These are phyloP conservation scores for Orbilia quercus DNA, from an alignment of 2,329 filamentous ascomycete species.

Conservation along the genomic window DNA sequence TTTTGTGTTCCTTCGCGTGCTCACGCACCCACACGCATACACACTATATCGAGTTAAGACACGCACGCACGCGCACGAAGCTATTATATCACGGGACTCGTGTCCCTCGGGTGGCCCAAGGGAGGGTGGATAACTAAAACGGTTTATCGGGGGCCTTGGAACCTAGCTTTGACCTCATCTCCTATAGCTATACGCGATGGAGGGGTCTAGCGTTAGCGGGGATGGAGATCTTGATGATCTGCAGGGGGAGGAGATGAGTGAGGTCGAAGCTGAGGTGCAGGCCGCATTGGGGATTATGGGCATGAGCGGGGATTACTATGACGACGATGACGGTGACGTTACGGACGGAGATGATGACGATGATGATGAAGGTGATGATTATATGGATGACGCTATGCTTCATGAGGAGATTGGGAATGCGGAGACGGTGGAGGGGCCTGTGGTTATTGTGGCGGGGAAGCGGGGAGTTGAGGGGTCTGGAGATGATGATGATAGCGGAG, in stretches of 20 bases:
- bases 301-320: not conserved
- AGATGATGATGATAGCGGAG: not conserved
- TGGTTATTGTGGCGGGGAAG: slow-evolving; percentile 39
- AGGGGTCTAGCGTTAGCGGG: slow-evolving; percentile 4
- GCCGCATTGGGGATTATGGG: slow-evolving; percentile 2
- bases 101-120: no score
- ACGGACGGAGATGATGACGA: slow-evolving; percentile 7
- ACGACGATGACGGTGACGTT: slow-evolving; percentile 16
- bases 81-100: no score
- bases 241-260: not conserved
- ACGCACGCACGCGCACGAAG: no score
- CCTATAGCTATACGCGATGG: not conserved
- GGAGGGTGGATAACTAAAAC: no score
- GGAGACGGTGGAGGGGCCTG: slow-evolving; percentile 7
- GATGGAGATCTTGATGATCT: slow-evolving; percentile 26
- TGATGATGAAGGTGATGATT: slow-evolving; percentile 11
- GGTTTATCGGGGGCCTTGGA: no score
- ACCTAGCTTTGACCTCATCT: no score
- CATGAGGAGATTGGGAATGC: not conserved
- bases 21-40: not conserved
- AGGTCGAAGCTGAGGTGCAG: slow-evolving; percentile 11
- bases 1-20: not conserved
- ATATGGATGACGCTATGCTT: not conserved
- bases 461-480: slow-evolving; percentile 34
- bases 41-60: no score